phyloP scores from a whole-genome alignment of 2,329 filamentous ascomycete genomes.

The Mycosphaerella sp. region DNA sequence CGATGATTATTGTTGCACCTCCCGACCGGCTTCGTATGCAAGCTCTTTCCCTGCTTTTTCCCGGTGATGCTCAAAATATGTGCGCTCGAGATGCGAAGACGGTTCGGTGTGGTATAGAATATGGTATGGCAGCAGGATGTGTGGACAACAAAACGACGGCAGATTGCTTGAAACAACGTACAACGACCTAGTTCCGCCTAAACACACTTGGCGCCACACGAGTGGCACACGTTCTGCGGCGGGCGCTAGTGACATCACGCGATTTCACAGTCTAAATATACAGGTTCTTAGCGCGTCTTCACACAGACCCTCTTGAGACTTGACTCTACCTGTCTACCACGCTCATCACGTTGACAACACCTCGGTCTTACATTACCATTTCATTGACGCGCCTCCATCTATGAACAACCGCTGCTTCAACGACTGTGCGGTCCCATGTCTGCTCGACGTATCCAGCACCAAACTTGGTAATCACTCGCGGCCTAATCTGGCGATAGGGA shows the following conservation, averaged over 20 bases:
- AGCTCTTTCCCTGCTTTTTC: neutral
- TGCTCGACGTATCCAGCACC: too few species aligned
- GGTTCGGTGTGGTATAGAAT: neutral
- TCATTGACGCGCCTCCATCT: too few species aligned
- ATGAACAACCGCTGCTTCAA: too few species aligned
- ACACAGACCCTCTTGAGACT: neutral
- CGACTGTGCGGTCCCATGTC: too few species aligned
- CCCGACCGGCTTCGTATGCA: too few species aligned
- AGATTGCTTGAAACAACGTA: neutral
- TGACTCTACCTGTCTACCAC: too few species aligned
- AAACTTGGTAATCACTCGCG: too few species aligned
- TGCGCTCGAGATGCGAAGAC: neutral
- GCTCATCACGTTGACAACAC: too few species aligned
- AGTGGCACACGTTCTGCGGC: neutral
- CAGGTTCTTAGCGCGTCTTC: neutral
- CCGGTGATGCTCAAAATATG: neutral
- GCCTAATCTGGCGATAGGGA: too few species aligned
- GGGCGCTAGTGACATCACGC: neutral
- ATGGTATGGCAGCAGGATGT: neutral
- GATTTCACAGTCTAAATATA: neutral
- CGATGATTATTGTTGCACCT: neutral
- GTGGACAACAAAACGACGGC: neutral
- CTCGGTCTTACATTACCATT: too few species aligned
- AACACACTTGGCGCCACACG: neutral
- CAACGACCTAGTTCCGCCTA: neutral